Conservation (phyloP, 2,329 filamentous ascomycete genomes). For the Zarea fungicola region DNA sequence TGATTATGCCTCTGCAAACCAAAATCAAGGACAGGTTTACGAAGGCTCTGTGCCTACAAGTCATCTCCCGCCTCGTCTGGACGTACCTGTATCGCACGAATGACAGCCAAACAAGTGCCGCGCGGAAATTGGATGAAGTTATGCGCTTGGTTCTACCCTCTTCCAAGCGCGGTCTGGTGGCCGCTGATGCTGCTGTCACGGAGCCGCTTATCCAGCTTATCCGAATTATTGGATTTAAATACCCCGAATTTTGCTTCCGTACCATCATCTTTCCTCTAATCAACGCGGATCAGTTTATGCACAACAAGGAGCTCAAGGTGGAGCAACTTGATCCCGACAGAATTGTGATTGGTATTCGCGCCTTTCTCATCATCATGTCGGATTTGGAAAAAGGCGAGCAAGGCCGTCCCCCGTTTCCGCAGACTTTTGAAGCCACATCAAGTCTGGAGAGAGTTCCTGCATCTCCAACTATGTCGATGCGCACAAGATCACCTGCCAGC, state of each 20-base stretch:
- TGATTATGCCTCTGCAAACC: slow-evolving; percentile 71
- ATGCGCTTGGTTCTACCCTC: slow-evolving; percentile 77
- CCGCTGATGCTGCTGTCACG: slow-evolving; percentile 75
- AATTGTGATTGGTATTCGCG: slow-evolving; percentile 94
- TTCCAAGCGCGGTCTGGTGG: slow-evolving; percentile 73
- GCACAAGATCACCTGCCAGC: slow-evolving; percentile 22
- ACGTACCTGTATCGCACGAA: slow-evolving; percentile 84
- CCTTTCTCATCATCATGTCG: slow-evolving; percentile 87
- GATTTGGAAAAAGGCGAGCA: slow-evolving; percentile 83
- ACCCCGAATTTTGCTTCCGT: slow-evolving; percentile 89
- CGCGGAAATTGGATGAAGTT: slow-evolving; percentile 84
- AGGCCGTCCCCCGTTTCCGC: slow-evolving; percentile 76
- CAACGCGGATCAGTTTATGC: slow-evolving; percentile 81
- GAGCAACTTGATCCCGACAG: slow-evolving; percentile 93
- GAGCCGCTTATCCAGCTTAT: slow-evolving; percentile 92
- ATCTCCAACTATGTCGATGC: slow-evolving; percentile 45
- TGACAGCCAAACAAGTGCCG: slow-evolving; percentile 62
- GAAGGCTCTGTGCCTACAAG: slow-evolving; percentile 76
- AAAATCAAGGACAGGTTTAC: slow-evolving; percentile 80
- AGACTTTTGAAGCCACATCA: slow-evolving; percentile 46
- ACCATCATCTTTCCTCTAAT: slow-evolving; percentile 92
- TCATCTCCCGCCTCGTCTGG: slow-evolving; percentile 87
- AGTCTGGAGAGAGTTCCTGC: slow-evolving; percentile 40
- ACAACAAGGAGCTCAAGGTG: slow-evolving; percentile 71
- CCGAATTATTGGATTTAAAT: slow-evolving; percentile 87